These are phyloP conservation scores for Mollisiaceae sp. DNA, from an alignment of 2,329 filamentous ascomycete genomes.

Conservation along the genomic window DNA sequence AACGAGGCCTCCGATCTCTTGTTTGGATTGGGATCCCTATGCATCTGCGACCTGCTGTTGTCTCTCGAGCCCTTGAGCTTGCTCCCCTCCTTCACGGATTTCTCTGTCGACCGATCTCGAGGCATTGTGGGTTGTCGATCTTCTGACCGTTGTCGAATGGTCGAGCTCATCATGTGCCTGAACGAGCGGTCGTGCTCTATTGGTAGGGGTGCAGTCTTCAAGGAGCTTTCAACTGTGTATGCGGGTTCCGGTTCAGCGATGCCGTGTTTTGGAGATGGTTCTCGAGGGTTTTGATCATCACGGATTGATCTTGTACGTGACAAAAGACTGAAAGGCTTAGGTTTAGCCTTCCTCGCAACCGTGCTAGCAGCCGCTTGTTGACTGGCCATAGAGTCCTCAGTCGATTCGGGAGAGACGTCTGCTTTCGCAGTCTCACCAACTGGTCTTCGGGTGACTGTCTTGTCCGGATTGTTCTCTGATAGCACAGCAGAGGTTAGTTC, in stretches of 20 bases:
- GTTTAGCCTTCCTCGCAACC: conserved; percentile 38
- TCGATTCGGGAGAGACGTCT: conserved; percentile 36
- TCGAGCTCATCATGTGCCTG: conserved; percentile 69
- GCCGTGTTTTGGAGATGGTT: conserved; percentile 33
- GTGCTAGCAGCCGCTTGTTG: conserved; percentile 28
- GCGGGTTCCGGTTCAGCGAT: conserved; percentile 44
- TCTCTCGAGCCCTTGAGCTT: conserved; percentile 48
- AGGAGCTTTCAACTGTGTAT: conserved; percentile 45
- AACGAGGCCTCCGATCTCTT: conserved; percentile 45
- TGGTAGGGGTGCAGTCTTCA: conserved; percentile 66
- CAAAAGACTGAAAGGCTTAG: conserved; percentile 45
- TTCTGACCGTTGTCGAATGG: conserved; percentile 71
- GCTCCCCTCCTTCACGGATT: conserved; percentile 42
- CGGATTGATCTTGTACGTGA: conserved; percentile 50
- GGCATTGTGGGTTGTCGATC: conserved; percentile 61
- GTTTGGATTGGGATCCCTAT: conserved; percentile 40
- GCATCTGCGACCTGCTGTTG: conserved; percentile 40
- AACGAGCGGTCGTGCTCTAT: conserved; percentile 63
- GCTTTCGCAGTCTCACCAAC: conserved; percentile 38
- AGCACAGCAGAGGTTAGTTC: conserved; percentile 26
- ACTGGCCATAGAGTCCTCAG: conserved; percentile 24
- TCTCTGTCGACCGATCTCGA: conserved; percentile 49
- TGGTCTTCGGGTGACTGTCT: conserved; percentile 37
- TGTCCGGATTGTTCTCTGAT: conserved; percentile 36
- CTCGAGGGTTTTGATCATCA: conserved; percentile 43